Base-by-base conservation (phyloP, 2,329 filamentous ascomycete genomes). In the Alternaria incomplexa region DNA sequence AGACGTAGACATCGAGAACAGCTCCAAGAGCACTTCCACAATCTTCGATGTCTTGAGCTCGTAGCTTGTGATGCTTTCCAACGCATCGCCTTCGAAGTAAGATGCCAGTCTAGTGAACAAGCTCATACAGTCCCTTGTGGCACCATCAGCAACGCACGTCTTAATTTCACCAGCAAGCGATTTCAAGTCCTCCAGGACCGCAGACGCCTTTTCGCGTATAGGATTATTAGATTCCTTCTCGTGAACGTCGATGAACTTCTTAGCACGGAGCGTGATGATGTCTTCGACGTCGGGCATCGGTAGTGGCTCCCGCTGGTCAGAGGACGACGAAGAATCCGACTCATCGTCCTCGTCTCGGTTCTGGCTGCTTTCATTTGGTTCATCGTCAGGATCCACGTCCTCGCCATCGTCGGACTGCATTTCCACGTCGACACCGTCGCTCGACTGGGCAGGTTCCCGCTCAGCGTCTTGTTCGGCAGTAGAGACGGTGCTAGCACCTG, bases 31-130 rank as follows among this genome's bases (percentile, higher is more conserved):
- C 10, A 93, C 89, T 47, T 92, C 89, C 11, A 99, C 94, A 58
- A 99, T 88, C 17, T 93, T 93, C 2, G 96, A 98, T 28, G 92
- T 93, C 56, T 98, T 87, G 30, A 99, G 84, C 77, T 99, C 96
- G 51, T 95, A 94, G 80, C 96, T 99, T 1, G 96, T 99, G 56
- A 97, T 94, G 77, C 93, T 97, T 75, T 97, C 92, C 57, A 97
- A 81, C 1, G 96, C 91, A 80, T 97, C 92, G 0, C 91, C 90
- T 73, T 96, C 91, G 72, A 99, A 99, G 75, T 96, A 94, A 4
- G 87, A 86, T 1, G 93, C 93, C 61, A 99, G 83, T 54, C 86
- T 88, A 30, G 85, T 83, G 80, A 98, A 98, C 0, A 97, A 83
- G 3, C 85, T 82, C 30, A 85, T 83, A 11, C 91, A 93, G 44